A percentile compares a stretch with the other conserved stretches of the same genome.
Evolutionary conservation across 2,329 filamentous ascomycete genomes (phyloP).

Genomic region (Penicillium sumatraense): DNA sequence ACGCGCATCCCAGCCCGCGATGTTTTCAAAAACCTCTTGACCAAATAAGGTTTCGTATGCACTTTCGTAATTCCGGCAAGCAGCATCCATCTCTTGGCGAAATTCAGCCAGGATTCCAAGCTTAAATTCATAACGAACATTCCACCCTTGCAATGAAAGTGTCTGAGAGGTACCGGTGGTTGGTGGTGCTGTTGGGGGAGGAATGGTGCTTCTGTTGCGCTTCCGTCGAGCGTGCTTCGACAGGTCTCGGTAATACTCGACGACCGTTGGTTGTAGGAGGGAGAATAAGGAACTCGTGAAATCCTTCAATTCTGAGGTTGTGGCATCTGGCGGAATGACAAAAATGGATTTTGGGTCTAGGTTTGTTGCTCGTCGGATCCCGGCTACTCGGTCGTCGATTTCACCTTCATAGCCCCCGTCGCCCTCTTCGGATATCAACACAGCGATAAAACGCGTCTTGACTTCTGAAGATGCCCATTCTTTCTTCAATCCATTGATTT

Average conservation of each 20-base stretch:
- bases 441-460: slow-evolving; percentile 76
- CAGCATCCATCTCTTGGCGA: slow-evolving; percentile 87
- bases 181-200: slow-evolving; percentile 80
- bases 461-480: slow-evolving; percentile 65
- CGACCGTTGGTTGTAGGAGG: slow-evolving; percentile 71
- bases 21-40: slow-evolving; percentile 82
- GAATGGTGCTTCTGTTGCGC: slow-evolving; percentile 75
- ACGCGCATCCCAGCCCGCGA: slow-evolving; percentile 84
- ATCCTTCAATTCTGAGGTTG: slow-evolving; percentile 70
- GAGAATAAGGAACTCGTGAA: slow-evolving; percentile 75
- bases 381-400: slow-evolving; percentile 75
- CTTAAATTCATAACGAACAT: slow-evolving; percentile 93
- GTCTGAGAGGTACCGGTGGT: slow-evolving; percentile 84
- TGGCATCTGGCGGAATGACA: slow-evolving; percentile 76
- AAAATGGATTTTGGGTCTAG: slow-evolving; percentile 86
- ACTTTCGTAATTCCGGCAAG: slow-evolving; percentile 81
- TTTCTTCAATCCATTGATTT: slow-evolving; percentile 78
- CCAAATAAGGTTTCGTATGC: slow-evolving; percentile 84
- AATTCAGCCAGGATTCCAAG: slow-evolving; percentile 89
- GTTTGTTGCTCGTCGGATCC: slow-evolving; percentile 77
- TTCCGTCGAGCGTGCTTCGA: slow-evolving; percentile 92
- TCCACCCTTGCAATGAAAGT: slow-evolving; percentile 85
- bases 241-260: slow-evolving; percentile 93
- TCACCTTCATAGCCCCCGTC: slow-evolving; percentile 63
- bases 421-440: slow-evolving; percentile 76